phyloP scores from a whole-genome alignment of 805 yeast species.

The Saccharomycopsis fermentans region DNA sequence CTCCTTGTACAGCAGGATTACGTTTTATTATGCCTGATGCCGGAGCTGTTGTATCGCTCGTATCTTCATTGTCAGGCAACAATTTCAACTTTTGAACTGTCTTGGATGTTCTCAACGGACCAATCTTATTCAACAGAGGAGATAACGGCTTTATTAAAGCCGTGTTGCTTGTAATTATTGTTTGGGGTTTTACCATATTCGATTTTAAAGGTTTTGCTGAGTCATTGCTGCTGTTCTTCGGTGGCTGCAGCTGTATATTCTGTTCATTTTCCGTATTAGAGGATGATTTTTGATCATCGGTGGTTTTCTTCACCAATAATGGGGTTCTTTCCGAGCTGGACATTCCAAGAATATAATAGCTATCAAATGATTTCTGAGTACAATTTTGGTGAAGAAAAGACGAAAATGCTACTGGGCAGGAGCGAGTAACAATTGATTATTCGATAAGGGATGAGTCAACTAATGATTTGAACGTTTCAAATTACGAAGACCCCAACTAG shows the following conservation, averaged over 20 bases:
- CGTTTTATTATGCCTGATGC: neutral
- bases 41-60: neutral
- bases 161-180: neutral
- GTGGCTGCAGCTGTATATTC: neutral
- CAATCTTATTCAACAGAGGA: slow-evolving; percentile 32
- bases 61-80: slow-evolving; percentile 39
- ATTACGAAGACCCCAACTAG: too few species aligned
- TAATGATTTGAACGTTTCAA: too few species aligned
- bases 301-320: neutral
- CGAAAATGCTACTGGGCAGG: neutral
- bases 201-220: neutral
- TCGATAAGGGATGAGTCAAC: too few species aligned
- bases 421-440: too few species aligned
- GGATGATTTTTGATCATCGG: neutral
- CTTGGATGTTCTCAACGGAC: slow-evolving; percentile 66
- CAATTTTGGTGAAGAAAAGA: neutral
- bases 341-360: neutral
- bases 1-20: neutral
- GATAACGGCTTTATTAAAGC: neutral
- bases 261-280: neutral
- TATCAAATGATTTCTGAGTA: neutral
- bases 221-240: neutral
- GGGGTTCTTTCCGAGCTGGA: neutral
- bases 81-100: slow-evolving; percentile 65
- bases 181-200: neutral